phyloP scores from a whole-genome alignment of 495 filamentous ascomycete species.

The Hyaloscypha bicolor region DNA sequence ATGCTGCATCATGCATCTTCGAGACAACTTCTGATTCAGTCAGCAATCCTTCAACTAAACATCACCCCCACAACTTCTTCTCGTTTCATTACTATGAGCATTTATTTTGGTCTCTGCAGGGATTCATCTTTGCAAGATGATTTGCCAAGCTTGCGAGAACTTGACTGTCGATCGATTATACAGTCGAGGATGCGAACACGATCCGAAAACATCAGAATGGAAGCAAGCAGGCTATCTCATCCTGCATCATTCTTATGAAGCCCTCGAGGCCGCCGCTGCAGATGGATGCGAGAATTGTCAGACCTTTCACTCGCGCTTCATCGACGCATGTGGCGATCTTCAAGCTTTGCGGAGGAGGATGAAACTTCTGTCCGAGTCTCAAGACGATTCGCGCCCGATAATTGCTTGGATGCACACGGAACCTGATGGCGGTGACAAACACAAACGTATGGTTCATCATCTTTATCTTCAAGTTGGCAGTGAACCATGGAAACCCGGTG shows the following conservation, averaged over 20 bases:
- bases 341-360: constrained; percentile 1
- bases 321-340: not conserved
- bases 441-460: not conserved
- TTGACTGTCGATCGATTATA: constrained; percentile 4
- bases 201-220: not conserved
- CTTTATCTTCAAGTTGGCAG: constrained; percentile 7
- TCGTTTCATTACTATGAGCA: too few species aligned
- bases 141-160: not conserved
- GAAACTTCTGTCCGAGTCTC: not conserved
- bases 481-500: constrained; percentile 1
- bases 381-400: not conserved
- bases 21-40: too few species aligned
- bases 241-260: not conserved
- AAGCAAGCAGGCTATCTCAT: not conserved
- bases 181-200: not conserved
- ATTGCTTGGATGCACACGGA: constrained; percentile 3
- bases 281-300: constrained; percentile 5
- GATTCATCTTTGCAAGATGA: not conserved
- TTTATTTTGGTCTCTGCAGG: too few species aligned
- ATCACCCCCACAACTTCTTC: too few species aligned
- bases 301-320: not conserved
- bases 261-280: not conserved
- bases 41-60: too few species aligned
- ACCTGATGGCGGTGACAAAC: too few species aligned
- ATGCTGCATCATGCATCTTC: too few species aligned